Evolutionary conservation across 805 yeast species (phyloP).

Genomic region (Yamadazyma endophytica): DNA sequence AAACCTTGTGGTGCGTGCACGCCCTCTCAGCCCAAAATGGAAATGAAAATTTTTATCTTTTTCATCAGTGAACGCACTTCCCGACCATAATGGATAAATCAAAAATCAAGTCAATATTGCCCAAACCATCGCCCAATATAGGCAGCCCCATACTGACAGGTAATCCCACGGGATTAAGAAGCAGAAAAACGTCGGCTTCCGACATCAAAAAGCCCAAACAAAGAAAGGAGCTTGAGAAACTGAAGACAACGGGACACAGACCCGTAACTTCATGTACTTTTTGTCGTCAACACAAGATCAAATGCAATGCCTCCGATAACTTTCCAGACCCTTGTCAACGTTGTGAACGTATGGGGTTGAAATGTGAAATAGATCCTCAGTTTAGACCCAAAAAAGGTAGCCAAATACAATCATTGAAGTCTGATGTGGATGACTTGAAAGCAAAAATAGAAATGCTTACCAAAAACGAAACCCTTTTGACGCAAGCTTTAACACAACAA

Average conservation of each 20-base stretch:
- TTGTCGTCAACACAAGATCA: conserved; percentile 91
- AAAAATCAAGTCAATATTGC: conserved; percentile 38
- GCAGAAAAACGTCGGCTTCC: conserved; percentile 3
- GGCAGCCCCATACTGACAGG: too few relatives aligned
- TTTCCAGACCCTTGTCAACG: conserved; percentile 80
- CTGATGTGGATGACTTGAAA: conserved; percentile 79
- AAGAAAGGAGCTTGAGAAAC: conserved; percentile 6
- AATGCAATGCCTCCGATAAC: conserved; percentile 84
- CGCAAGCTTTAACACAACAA: conserved; percentile 55
- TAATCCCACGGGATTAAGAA: conserved; percentile 1
- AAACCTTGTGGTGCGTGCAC: too few relatives aligned
- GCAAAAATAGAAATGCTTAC: conserved; percentile 62
- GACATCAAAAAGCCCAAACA: conserved; percentile 18
- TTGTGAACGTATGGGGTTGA: conserved; percentile 73
- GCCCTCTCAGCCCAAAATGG: too few relatives aligned
- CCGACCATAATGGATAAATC: conserved; percentile 29
- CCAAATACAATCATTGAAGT: conserved; percentile 77
- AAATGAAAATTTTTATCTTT: conserved; percentile 22
- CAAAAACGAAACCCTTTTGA: conserved; percentile 62
- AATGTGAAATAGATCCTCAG: conserved; percentile 87
- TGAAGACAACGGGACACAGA: conserved; percentile 47
- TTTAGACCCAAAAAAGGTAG: conserved; percentile 90
- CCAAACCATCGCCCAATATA: conserved; percentile 31
- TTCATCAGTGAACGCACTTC: conserved; percentile 16
- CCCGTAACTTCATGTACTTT: conserved; percentile 93